Percentiles rank a stretch among this genome's conserved stretches.
These are phyloP conservation scores for Nemophila menziesii DNA, from an alignment of 257 asterid genomes.

Conservation along the genomic window DNA sequence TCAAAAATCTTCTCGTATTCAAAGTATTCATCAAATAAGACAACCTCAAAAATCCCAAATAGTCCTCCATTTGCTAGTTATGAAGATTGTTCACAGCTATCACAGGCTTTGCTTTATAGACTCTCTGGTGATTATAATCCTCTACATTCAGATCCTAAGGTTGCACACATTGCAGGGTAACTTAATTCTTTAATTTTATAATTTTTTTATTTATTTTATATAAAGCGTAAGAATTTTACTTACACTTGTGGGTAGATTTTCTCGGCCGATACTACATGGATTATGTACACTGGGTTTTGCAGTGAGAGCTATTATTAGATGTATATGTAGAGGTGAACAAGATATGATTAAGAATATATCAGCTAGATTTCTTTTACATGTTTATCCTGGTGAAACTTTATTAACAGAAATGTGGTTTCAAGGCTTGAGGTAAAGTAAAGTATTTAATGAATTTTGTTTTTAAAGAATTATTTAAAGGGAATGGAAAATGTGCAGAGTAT, in stretches of 20 bases:
- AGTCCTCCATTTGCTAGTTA: conserved; percentile 53
- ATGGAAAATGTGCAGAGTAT: conserved; percentile 51
- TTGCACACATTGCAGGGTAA: conserved; percentile 76
- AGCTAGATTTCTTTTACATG: conserved; percentile 72
- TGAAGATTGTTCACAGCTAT: conserved; percentile 72
- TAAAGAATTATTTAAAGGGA: conserved; percentile 16
- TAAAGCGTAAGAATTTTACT: too few species aligned
- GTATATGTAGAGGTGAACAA: conserved; percentile 66
- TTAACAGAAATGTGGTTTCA: conserved; percentile 89
- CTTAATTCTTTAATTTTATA: conserved; percentile 4
- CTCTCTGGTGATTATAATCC: conserved; percentile 98
- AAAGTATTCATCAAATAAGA: conserved; percentile 30
- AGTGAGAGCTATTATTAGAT: conserved; percentile 54
- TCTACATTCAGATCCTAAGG: conserved; percentile 81
- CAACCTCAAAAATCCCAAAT: conserved; percentile 43
- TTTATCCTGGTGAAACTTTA: conserved; percentile 83
- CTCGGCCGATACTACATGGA: conserved; percentile 90
- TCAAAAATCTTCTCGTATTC: conserved; percentile 68
- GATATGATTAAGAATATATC: conserved; percentile 57
- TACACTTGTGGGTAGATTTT: too few species aligned
- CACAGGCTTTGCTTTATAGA: conserved; percentile 91
- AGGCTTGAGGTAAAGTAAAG: conserved; percentile 41
- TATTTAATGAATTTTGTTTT: neutral
- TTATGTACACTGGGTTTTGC: conserved; percentile 93
- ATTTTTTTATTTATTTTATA: neutral